Evolutionary conservation across 2,329 filamentous ascomycete species (phyloP), one percentile per base, ranked within the genome.

Genomic region (Tothia fuscella): DNA sequence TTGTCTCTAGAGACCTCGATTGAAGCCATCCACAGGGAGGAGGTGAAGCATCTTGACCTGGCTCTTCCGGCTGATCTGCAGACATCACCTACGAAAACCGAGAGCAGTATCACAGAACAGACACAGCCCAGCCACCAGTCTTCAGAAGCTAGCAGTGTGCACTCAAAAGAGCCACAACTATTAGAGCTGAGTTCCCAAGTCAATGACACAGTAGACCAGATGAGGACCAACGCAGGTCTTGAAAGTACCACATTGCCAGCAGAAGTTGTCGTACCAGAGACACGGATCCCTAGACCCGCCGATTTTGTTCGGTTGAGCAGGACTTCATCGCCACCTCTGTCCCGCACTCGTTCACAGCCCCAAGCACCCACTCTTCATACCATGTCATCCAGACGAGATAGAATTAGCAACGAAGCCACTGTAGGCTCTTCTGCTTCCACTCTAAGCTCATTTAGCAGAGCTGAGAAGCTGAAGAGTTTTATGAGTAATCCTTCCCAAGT

Each of bases 31-130:
- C 28, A 45, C 35, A 63, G 68, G 30, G 67, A 78, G 38, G 69
- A 72, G 43, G 67, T 78, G 14, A 70, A 70, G 32, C 76, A 78
- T 56, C 62, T 80, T 7, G 76, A 81, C 55, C 64, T 80, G 35
- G 74, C 72, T 16, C 58, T 40, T 17, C 30, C 44, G 6, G 16
- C 41, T 21, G 43, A 45, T 5, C 30, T 30, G 4, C 21, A 13
- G 14, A 47, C 39, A 19, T 35, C 41, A 25, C 22, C 24, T 13
- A 10, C 33, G 7, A 31, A 25, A 17, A n/a, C 41, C 13, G 33
- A 28, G 30, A 38, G 19, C 12, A 10, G 14, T 14, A 33, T 12
- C 17, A 24, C 33, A 13, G 21, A 16, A 28, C 16, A 19, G 6
- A n/a, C 25, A 19, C 20, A 29, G 10, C n/a, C 33, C 16, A 28